phyloP scores from a whole-genome alignment of 352 stramenopile genomes.

The Saprolegnia parasitica region DNA sequence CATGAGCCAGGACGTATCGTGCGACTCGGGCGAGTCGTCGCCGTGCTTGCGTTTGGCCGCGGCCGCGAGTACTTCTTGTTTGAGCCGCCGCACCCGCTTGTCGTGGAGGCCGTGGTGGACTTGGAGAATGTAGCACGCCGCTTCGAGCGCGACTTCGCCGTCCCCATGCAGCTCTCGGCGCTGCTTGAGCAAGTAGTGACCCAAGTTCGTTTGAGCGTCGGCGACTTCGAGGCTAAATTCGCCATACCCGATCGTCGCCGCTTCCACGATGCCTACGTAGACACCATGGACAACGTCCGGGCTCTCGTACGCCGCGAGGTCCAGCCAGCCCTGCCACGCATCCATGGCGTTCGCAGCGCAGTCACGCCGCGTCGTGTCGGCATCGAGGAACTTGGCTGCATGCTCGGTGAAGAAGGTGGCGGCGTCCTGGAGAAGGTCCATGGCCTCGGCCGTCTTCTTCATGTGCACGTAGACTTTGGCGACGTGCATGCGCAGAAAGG shows the following conservation, averaged over 20 bases:
- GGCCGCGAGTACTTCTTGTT: conserved; percentile 5
- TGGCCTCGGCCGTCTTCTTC: conserved; percentile 26
- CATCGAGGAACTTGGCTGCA: conserved; percentile 46
- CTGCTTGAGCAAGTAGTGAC: conserved; percentile 38
- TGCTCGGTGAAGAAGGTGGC: conserved; percentile 60
- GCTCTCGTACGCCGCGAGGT: conserved; percentile 24
- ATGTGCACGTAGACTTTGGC: conserved; percentile 49
- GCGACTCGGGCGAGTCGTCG: background rate
- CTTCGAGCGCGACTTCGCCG: conserved; percentile 26
- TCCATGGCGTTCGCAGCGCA: conserved; percentile 57
- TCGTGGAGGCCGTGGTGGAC: conserved; percentile 17
- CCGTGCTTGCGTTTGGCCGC: conserved; percentile 8
- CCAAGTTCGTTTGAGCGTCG: conserved; percentile 42
- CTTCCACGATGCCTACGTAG: conserved; percentile 41
- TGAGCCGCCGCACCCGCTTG: conserved; percentile 20
- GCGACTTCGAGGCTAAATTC: conserved; percentile 60
- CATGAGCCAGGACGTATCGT: background rate
- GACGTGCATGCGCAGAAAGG: conserved; percentile 55
- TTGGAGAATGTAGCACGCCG: conserved; percentile 21
- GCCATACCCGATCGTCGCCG: conserved; percentile 48
- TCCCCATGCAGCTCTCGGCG: conserved; percentile 39
- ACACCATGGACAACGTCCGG: conserved; percentile 29
- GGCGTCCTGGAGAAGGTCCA: conserved; percentile 36
- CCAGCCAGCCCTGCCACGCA: conserved; percentile 47
- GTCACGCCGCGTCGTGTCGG: conserved; percentile 50